Percentiles rank a stretch among this genome's conserved stretches.
These are phyloP conservation scores for Primulina huaijiensis DNA, from an alignment of 257 asterid species.

Conservation along the genomic window DNA sequence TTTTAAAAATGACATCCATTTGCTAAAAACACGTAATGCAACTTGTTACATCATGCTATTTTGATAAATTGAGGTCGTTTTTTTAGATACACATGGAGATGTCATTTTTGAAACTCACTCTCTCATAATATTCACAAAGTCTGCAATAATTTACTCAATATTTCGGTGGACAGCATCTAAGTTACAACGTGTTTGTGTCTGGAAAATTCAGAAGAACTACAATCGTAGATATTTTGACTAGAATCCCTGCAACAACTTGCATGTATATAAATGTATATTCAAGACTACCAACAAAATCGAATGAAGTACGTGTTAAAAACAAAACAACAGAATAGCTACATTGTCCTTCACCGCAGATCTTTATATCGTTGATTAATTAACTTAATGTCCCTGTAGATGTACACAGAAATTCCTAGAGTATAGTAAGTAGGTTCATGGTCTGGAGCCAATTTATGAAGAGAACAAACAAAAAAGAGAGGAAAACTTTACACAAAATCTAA, in stretches of 20 bases:
- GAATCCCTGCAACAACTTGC: too few relatives aligned
- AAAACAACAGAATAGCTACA: neutral
- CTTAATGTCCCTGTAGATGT: neutral
- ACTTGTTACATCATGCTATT: too few relatives aligned
- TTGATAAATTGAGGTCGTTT: too few relatives aligned
- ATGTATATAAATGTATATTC: too few relatives aligned
- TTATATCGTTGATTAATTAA: constrained; percentile 2
- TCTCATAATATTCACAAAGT: too few relatives aligned
- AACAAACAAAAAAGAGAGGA: neutral
- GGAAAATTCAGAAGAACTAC: neutral
- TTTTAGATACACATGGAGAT: too few relatives aligned
- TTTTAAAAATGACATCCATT: too few relatives aligned
- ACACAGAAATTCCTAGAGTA: constrained; percentile 13
- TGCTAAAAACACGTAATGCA: too few relatives aligned
- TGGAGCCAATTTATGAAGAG: constrained; percentile 17
- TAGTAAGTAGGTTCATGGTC: neutral
- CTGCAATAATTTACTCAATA: neutral
- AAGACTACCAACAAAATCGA: neutral
- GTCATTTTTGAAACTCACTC: too few relatives aligned
- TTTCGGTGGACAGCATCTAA: neutral
- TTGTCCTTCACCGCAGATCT: neutral
- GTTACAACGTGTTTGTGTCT: neutral
- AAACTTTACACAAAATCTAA: constrained; percentile 15
- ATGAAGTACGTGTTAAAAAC: neutral
- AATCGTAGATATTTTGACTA: neutral